Evolutionary conservation across 768 basidiomycete species (phyloP).

Genomic region (Mycena rosella): DNA sequence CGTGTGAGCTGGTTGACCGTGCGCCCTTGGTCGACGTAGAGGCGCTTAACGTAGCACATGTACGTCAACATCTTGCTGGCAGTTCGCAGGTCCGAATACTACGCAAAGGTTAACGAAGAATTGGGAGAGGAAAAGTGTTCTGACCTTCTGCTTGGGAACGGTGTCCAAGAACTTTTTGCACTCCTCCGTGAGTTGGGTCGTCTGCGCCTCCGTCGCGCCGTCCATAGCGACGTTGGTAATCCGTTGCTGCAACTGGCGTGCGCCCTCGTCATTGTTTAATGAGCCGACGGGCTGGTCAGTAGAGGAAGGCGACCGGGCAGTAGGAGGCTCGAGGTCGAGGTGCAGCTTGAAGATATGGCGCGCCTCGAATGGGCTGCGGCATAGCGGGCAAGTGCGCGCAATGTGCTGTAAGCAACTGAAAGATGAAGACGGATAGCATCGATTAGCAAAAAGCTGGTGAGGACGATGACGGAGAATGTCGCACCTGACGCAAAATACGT

Average conservation of each 20-base stretch:
- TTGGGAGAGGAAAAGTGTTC: background rate
- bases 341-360: slow-evolving; percentile 61
- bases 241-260: slow-evolving; percentile 65
- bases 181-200: slow-evolving; percentile 66
- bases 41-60: slow-evolving; percentile 29
- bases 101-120: slow-evolving; percentile 12
- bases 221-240: slow-evolving; percentile 67
- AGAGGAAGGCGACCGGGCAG: slow-evolving; percentile 1
- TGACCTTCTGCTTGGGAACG: slow-evolving; percentile 26
- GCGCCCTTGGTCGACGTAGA: slow-evolving; percentile 25
- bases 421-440: slow-evolving; percentile 23
- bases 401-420: slow-evolving; percentile 69
- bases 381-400: slow-evolving; percentile 70
- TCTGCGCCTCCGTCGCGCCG: slow-evolving; percentile 64
- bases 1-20: slow-evolving; percentile 13
- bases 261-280: slow-evolving; percentile 55
- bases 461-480: slow-evolving; percentile 17
- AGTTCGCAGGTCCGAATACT: slow-evolving; percentile 35
- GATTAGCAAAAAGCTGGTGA: background rate
- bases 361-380: slow-evolving; percentile 65
- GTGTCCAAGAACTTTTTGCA: slow-evolving; percentile 43
- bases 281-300: slow-evolving; percentile 24
- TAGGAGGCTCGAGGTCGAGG: too few species aligned
- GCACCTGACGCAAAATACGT: slow-evolving; percentile 71
- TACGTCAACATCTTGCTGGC: slow-evolving; percentile 29